phyloP scores from a whole-genome alignment of 2,329 filamentous ascomycete species.

The Ophiostoma fasciatum region DNA sequence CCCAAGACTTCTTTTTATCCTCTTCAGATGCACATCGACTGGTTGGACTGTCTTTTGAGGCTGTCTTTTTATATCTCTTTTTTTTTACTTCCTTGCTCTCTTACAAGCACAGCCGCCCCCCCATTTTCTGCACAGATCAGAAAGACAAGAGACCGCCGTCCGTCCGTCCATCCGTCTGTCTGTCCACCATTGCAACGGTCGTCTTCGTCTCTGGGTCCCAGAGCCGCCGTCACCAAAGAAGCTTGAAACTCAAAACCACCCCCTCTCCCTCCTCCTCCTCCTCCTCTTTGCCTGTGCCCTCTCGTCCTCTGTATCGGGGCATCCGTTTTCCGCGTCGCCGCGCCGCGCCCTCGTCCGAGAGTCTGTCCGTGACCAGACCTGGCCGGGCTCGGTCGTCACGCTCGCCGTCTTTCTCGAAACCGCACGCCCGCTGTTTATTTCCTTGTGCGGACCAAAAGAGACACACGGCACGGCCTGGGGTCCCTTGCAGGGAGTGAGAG shows the following conservation, averaged over 20 bases:
- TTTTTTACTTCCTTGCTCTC: background rate
- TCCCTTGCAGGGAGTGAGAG: too few relatives aligned
- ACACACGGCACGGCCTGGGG: too few relatives aligned
- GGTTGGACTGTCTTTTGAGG: background rate
- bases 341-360: background rate
- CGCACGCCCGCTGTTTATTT: too few relatives aligned
- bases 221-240: slow-evolving; percentile 1
- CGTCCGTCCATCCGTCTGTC: too few relatives aligned
- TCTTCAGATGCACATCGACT: background rate
- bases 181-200: too few relatives aligned
- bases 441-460: background rate
- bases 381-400: background rate
- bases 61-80: background rate
- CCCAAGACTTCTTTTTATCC: too few relatives aligned
- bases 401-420: background rate
- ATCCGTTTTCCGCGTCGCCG: too few relatives aligned
- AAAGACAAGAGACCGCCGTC: too few relatives aligned
- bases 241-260: slow-evolving; percentile 3
- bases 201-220: background rate
- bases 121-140: too few relatives aligned
- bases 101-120: slow-evolving; percentile 1
- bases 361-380: slow-evolving; percentile 1
- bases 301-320: too few relatives aligned
- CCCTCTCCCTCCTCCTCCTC: background rate
- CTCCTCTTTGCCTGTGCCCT: too few relatives aligned